Evolutionary conservation across 495 filamentous ascomycete genomes (phyloP).

Genomic region (Corynascus novoguineensis): DNA sequence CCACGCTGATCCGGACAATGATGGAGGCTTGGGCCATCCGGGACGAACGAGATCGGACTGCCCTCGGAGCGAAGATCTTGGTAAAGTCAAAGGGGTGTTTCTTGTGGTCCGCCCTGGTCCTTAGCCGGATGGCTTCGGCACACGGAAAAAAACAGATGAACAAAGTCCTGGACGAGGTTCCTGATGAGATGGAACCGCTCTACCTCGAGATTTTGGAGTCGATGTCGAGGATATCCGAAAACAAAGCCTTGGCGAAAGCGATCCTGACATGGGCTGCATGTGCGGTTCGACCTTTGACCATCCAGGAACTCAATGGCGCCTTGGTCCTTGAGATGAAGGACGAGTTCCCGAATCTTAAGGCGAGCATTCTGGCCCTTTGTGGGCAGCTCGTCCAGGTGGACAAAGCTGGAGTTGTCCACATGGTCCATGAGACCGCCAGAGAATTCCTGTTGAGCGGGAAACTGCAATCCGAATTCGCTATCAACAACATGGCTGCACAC

Average conservation of each 20-base stretch:
- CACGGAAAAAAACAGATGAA: no score
- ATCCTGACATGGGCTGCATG: conserved; percentile 30
- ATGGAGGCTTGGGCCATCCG: no score
- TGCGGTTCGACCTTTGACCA: conserved; percentile 25
- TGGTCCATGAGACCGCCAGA: conserved; percentile 33
- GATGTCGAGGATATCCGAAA: conserved; percentile 15
- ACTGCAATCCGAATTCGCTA: conserved; percentile 4
- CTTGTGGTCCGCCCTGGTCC: conserved; percentile 31
- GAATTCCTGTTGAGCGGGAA: conserved; percentile 28
- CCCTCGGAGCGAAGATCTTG: no score
- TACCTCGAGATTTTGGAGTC: conserved; percentile 26
- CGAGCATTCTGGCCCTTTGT: conserved; percentile 25
- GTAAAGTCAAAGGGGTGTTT: conserved; percentile 32
- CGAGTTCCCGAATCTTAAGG: conserved; percentile 28
- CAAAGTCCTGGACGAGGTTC: conserved; percentile 22
- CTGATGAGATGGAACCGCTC: conserved; percentile 21
- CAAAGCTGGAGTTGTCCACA: conserved; percentile 17
- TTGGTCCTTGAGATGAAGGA: conserved; percentile 29
- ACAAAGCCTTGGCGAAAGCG: conserved; percentile 18
- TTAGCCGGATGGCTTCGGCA: no score
- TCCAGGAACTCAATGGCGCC: conserved; percentile 23
- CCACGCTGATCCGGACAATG: no score
- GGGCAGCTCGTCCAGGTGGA: conserved; percentile 31
- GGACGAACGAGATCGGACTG: no score
- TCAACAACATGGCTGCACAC: no score